Percentiles rank a stretch among this genome's conserved stretches.
Evolutionary conservation across 495 filamentous ascomycete genomes (phyloP).

Genomic region (Paragyromitra xinjiangensis): DNA sequence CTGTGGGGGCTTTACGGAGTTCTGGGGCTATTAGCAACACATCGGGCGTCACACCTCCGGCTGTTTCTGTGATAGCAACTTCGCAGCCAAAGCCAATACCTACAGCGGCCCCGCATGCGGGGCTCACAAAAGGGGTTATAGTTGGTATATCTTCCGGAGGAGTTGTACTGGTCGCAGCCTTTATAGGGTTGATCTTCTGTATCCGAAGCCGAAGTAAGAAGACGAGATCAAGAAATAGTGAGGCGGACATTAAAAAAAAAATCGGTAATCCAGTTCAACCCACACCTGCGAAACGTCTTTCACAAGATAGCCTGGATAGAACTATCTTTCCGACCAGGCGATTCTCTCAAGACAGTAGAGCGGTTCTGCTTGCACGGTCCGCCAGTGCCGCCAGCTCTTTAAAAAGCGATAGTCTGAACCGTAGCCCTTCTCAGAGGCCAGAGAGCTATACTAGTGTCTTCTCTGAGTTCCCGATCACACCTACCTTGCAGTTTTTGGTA

Average conservation of each 20-base stretch:
- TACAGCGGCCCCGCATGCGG: neutral
- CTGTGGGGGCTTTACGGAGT: neutral
- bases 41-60: neutral
- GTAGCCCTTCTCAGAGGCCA: neutral
- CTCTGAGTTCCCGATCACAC: neutral
- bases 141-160: slow-evolving; percentile 11
- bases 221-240: neutral
- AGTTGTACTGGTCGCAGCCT: neutral
- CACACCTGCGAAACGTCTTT: neutral
- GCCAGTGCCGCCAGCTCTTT: neutral
- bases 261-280: slow-evolving; percentile 8
- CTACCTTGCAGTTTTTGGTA: neutral
- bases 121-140: neutral
- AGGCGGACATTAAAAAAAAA: neutral
- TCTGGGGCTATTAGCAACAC: neutral
- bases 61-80: neutral
- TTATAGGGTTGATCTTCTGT: slow-evolving; percentile 11
- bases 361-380: neutral
- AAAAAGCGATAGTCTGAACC: neutral
- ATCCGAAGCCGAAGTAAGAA: neutral
- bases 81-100: neutral
- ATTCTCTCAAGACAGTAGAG: slow-evolving; percentile 12
- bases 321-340: neutral
- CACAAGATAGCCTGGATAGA: neutral
- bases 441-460: slow-evolving; percentile 9